phyloP scores from a whole-genome alignment of 108 stramenopile species.

The Aurantiochytrium sp. region DNA sequence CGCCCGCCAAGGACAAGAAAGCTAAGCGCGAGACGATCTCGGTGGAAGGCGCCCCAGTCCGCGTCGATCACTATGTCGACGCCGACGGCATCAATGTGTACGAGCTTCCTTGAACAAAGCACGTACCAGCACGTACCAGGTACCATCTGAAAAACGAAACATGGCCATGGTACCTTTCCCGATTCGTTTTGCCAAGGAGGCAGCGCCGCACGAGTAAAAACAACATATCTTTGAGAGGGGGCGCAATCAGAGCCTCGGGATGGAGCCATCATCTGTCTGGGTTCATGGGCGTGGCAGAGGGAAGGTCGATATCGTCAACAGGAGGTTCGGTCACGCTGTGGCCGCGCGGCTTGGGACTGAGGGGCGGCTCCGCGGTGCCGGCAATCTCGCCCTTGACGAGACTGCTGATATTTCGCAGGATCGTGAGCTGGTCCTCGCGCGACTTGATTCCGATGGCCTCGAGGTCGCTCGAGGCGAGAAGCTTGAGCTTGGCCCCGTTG shows the following conservation, averaged over 20 bases:
- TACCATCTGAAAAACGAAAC: too few species aligned
- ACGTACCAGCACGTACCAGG: too few species aligned
- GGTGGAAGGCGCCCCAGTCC: neutral
- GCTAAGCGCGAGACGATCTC: neutral
- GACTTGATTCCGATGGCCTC: constrained; percentile 1
- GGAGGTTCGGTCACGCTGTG: neutral
- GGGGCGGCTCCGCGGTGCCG: neutral
- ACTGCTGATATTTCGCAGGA: neutral
- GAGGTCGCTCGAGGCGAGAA: neutral
- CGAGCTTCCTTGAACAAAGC: neutral
- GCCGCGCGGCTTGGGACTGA: neutral
- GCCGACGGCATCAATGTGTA: neutral
- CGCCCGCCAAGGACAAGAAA: neutral
- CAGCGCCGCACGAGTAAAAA: too few species aligned
- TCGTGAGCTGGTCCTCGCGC: neutral
- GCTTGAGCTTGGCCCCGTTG: neutral
- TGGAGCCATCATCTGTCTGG: too few species aligned
- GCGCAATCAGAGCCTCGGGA: too few species aligned
- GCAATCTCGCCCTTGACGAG: constrained; percentile 18
- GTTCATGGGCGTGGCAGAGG: neutral
- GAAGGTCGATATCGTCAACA: neutral
- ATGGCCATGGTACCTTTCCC: too few species aligned
- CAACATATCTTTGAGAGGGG: too few species aligned
- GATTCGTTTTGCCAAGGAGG: too few species aligned
- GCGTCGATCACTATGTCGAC: neutral